These are phyloP conservation scores for Lumnitzera racemosa DNA, from an alignment of 345 rosid genomes.

Conservation along the genomic window DNA sequence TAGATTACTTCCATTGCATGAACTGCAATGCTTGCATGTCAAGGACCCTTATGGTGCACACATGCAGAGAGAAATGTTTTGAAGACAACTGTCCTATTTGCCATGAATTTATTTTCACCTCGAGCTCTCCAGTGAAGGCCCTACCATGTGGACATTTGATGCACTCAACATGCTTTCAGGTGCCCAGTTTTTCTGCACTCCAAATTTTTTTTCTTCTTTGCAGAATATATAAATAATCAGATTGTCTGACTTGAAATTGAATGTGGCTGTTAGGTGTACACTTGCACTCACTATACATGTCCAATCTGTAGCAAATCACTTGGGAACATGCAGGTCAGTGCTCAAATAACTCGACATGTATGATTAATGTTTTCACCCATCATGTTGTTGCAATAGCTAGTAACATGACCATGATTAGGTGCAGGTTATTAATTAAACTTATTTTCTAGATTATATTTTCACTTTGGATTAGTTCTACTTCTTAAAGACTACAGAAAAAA, in stretches of 20 bases:
- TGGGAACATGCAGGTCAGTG: constrained; percentile 88
- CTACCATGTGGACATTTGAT: constrained; percentile 85
- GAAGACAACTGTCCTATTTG: constrained; percentile 88
- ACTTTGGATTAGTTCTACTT: too few relatives aligned
- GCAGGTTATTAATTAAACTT: too few relatives aligned
- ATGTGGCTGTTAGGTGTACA: constrained; percentile 40
- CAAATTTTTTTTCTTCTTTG: too few relatives aligned
- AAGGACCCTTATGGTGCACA: constrained; percentile 35
- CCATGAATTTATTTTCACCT: constrained; percentile 69
- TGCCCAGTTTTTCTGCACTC: constrained; percentile 7
- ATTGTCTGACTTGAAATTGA: too few relatives aligned
- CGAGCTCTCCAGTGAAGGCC: constrained; percentile 54
- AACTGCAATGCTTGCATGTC: constrained; percentile 89
- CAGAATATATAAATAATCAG: too few relatives aligned
- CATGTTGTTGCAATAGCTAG: too few relatives aligned
- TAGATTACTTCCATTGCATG: constrained; percentile 86
- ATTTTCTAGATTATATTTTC: too few relatives aligned
- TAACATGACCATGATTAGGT: too few relatives aligned
- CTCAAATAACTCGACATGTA: neutral
- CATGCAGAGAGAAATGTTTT: constrained; percentile 57
- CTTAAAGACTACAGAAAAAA: too few relatives aligned
- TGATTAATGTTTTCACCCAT: neutral
- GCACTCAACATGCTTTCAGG: constrained; percentile 88
- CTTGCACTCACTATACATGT: constrained; percentile 64
- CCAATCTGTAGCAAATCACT: constrained; percentile 88